These are phyloP conservation scores for Graphilbum sp. DNA, from an alignment of 2,329 filamentous ascomycete species.

Conservation along the genomic window DNA sequence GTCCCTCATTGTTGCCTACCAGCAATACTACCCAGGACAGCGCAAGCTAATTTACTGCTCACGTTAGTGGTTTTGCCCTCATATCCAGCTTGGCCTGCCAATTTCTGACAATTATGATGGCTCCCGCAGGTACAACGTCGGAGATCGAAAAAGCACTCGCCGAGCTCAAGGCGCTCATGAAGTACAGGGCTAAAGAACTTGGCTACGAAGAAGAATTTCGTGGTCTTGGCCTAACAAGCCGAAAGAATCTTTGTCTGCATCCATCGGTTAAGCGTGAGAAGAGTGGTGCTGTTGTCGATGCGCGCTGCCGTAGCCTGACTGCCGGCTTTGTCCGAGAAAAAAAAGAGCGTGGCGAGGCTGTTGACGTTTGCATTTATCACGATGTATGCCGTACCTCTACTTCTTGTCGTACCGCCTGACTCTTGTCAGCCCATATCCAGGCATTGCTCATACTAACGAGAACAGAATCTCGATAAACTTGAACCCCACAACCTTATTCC, in stretches of 20 bases:
- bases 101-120: not conserved
- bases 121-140: constrained; percentile 68
- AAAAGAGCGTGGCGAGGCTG: constrained; percentile 85
- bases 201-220: constrained; percentile 85
- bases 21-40: constrained; percentile 82
- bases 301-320: constrained; percentile 86
- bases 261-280: constrained; percentile 94
- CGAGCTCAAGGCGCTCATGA: constrained; percentile 86
- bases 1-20: constrained; percentile 91
- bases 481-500: constrained; percentile 92
- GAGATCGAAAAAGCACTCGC: constrained; percentile 96
- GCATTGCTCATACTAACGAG: constrained; percentile 8
- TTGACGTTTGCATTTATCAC: constrained; percentile 89
- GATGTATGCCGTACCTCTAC: constrained; percentile 42
- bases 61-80: constrained; percentile 30
- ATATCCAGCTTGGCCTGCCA: not conserved
- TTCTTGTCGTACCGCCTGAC: no score
- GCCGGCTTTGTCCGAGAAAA: constrained; percentile 97
- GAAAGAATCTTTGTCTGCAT: constrained; percentile 93
- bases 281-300: constrained; percentile 84
- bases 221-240: constrained; percentile 79
- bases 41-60: constrained; percentile 98
- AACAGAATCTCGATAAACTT: constrained; percentile 74
- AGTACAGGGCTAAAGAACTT: constrained; percentile 79
- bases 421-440: not conserved